Evolutionary conservation across 2,329 filamentous ascomycete genomes (phyloP), one percentile per base, ranked within the genome.

Genomic region (Sporothrix humicola): DNA sequence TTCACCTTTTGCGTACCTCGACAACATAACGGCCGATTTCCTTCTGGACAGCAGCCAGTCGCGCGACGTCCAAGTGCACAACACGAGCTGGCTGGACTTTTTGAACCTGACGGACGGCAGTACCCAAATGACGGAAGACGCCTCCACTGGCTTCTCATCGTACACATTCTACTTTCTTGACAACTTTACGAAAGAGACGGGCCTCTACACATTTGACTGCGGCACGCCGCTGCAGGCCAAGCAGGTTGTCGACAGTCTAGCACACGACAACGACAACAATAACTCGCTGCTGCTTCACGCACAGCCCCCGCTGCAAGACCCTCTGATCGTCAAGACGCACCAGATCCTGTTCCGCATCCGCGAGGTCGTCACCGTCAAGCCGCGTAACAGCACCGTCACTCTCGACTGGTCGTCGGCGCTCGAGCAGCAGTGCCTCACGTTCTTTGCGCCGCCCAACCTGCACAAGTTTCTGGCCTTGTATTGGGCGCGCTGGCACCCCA

Each of bases 401-500:
- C 23, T 69, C 44, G 72, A 70, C 23, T 73, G 72, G 72, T 73
- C 72, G 10, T 2, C 68, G 1, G 13, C 56, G 0, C 31, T 71
- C 23, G 72, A 73, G 46, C 54, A 71, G n/a, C 31, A 46, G 13
- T 73, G 72, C 48, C 46, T 73, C 7, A 20, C 26, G 7, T 73
- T 73, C 56, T 73, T 73, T 12, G 65, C 72, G n/a, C 72, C 72
- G 44, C 6, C 12, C 13, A 73, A 73, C 44, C 31, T 73, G 20
- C 66, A 48, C 48, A 70, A 66, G 31, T 70, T 70, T 8, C 31
- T 73, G 42, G 56, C 65, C 1, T 17, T 73, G 13, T 73, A 73
- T n/a, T 73, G 72, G 72, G 65, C 54, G 1, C 56, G 69, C 12
- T 73, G 72, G 72, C 66, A 73, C 26, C 72, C 72, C 8, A 73